A percentile compares a stretch with the other conserved stretches of the same genome.
phyloP scores from a whole-genome alignment of 164 flowering plant species.

The Tinospora cordifolia region DNA sequence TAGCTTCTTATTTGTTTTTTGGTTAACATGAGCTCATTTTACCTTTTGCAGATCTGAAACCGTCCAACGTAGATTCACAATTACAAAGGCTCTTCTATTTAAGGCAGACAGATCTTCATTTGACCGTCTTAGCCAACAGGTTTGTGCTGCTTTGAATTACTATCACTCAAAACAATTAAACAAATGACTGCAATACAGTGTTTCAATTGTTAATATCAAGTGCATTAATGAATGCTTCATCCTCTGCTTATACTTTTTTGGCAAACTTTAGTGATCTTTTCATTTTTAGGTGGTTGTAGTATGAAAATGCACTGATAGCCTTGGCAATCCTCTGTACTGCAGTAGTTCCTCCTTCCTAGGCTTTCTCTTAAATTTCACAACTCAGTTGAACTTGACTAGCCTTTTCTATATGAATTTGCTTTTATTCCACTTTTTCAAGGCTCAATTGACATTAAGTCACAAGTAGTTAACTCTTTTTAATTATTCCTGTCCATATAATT shows the following conservation, averaged over 20 bases:
- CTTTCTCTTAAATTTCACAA: no score
- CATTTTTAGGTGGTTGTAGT: neutral
- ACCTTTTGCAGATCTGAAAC: slow-evolving; percentile 46
- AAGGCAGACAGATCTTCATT: slow-evolving; percentile 80
- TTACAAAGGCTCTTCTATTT: slow-evolving; percentile 53
- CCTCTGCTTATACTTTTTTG: neutral
- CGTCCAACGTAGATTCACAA: slow-evolving; percentile 60
- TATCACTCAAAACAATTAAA: neutral
- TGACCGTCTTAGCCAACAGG: slow-evolving; percentile 80
- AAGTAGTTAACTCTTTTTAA: no score
- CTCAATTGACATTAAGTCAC: no score
- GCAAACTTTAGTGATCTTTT: neutral
- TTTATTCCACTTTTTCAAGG: no score
- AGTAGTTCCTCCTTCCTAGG: no score
- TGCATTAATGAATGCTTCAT: neutral
- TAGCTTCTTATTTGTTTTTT: neutral
- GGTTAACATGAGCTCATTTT: neutral
- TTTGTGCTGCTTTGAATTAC: slow-evolving; percentile 14
- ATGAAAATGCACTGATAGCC: no score
- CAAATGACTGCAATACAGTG: neutral
- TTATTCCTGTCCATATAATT: no score
- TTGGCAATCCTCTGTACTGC: no score
- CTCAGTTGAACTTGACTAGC: no score
- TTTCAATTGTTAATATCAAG: neutral
- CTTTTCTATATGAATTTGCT: no score